Conservation (phyloP, 225 moss, liverwort and hornwort species). For the Sphagnum tenellum region DNA sequence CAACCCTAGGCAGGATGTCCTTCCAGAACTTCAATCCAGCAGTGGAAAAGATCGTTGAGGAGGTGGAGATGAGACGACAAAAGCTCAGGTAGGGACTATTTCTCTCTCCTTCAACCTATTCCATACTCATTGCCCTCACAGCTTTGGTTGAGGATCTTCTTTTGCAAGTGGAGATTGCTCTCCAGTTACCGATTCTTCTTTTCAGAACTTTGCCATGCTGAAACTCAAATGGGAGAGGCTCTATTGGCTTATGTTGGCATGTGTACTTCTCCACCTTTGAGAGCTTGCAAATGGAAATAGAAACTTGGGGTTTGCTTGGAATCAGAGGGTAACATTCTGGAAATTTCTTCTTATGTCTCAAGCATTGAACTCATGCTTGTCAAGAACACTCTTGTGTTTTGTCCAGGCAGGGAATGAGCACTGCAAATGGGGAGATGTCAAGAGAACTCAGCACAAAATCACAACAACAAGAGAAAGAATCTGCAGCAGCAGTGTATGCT, state of each 20-base stretch:
- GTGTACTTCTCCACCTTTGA: too few relatives aligned
- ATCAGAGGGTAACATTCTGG: too few relatives aligned
- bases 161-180: not conserved
- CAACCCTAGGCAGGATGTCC: slow-evolving; percentile 62
- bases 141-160: too few relatives aligned
- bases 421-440: slow-evolving; percentile 19
- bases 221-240: not conserved
- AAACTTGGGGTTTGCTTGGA: too few relatives aligned
- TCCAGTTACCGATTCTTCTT: not conserved
- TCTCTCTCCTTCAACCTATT: too few relatives aligned
- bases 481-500: slow-evolving; percentile 12
- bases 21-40: slow-evolving; percentile 64
- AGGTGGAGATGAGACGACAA: slow-evolving; percentile 41
- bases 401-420: slow-evolving; percentile 23
- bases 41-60: slow-evolving; percentile 48
- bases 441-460: slow-evolving; percentile 12
- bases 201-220: not conserved
- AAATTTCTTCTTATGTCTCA: not conserved
- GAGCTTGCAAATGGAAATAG: too few relatives aligned
- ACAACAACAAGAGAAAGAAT: slow-evolving; percentile 12
- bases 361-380: not conserved
- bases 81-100: slow-evolving; percentile 21
- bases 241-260: not conserved
- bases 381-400: not conserved
- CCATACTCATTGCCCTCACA: too few relatives aligned